These are phyloP conservation scores for Polychytrium aggregatum DNA, from an alignment of 192 early-diverging fungal genomes.

Conservation along the genomic window DNA sequence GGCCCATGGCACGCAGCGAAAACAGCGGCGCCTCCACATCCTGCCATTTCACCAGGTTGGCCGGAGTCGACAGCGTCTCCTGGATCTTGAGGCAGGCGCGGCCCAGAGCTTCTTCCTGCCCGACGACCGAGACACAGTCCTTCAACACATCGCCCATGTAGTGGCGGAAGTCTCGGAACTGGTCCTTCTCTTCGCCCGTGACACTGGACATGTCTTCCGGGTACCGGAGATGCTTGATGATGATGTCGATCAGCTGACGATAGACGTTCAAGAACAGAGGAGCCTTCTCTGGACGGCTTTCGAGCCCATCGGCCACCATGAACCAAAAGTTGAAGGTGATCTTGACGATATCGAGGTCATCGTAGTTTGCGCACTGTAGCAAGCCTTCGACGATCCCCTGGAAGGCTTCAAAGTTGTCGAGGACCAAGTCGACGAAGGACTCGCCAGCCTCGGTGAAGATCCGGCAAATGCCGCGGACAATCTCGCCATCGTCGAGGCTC, in stretches of 20 bases:
- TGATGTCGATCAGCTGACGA: conserved; percentile 60
- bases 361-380: conserved; percentile 65
- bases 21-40: conserved; percentile 91
- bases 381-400: conserved; percentile 68
- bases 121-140: conserved; percentile 78
- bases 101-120: conserved; percentile 58
- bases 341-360: conserved; percentile 71
- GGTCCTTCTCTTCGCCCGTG: conserved; percentile 82
- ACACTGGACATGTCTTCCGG: conserved; percentile 46
- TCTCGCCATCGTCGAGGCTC: conserved; percentile 67
- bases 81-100: conserved; percentile 31
- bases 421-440: conserved; percentile 66
- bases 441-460: conserved; percentile 89
- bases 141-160: conserved; percentile 95
- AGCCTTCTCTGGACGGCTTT: too few relatives aligned
- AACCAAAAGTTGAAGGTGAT: conserved; percentile 94
- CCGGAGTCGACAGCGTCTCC: conserved; percentile 16
- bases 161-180: conserved; percentile 94
- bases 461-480: conserved; percentile 67
- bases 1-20: conserved; percentile 86
- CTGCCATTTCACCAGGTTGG: conserved; percentile 60
- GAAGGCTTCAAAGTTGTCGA: conserved; percentile 55
- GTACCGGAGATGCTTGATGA: conserved; percentile 81
- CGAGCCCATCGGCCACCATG: conserved; percentile 62
- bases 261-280: conserved; percentile 50